phyloP scores from a whole-genome alignment of 2,329 filamentous ascomycete genomes.

The Akanthomyces dipterigenus region DNA sequence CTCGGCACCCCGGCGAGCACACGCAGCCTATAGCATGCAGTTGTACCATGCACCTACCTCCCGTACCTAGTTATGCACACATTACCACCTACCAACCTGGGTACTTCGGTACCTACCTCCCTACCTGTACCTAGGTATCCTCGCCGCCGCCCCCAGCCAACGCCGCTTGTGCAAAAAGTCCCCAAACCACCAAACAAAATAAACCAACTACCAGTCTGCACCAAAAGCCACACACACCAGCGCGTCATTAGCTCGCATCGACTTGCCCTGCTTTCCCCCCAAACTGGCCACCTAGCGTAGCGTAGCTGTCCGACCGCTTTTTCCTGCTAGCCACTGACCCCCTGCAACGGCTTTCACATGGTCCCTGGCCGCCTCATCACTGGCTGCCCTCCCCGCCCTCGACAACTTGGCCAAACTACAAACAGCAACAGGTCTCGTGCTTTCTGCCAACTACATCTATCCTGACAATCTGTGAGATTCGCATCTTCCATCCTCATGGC shows the following conservation, averaged over 20 bases:
- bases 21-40: too few species aligned
- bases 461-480: slow-evolving; percentile 12
- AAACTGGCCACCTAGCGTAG: background rate
- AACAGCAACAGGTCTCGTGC: slow-evolving; percentile 36
- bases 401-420: slow-evolving; percentile 22
- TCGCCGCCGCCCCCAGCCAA: background rate
- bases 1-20: background rate
- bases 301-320: background rate
- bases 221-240: background rate
- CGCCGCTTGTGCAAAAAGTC: background rate
- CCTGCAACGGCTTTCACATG: slow-evolving; percentile 21
- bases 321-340: slow-evolving; percentile 8
- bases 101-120: too few species aligned
- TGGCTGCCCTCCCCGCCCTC: slow-evolving; percentile 22
- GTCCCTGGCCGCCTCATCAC: slow-evolving; percentile 22
- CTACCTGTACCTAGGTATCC: too few species aligned
- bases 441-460: slow-evolving; percentile 19
- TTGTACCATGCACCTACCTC: too few species aligned
- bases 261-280: background rate
- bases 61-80: too few species aligned
- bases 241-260: background rate
- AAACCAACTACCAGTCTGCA: background rate
- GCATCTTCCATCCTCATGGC: background rate
- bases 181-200: background rate
- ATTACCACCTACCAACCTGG: too few species aligned